A percentile compares a stretch with the other conserved stretches of the same genome.
Evolutionary conservation across 345 rosid genomes (phyloP).

Genomic region (Adansonia digitata): DNA sequence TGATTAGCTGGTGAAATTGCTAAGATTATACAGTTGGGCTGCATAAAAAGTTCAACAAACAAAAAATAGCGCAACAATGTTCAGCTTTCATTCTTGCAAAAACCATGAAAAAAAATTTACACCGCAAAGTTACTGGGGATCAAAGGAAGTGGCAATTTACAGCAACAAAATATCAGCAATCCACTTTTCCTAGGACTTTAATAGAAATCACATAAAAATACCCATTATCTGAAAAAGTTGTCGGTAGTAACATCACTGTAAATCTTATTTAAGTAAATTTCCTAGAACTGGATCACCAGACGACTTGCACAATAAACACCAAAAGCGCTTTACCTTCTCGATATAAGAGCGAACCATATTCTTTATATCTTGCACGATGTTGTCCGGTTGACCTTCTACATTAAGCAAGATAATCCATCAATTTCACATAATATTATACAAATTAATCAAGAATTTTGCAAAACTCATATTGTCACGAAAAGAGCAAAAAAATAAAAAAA

Average conservation of each 20-base stretch:
- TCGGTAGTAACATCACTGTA: not conserved
- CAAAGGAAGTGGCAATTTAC: not conserved
- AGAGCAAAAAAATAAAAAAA: not conserved
- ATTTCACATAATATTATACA: conserved; percentile 6
- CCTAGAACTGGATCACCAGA: not conserved
- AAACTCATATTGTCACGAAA: not conserved
- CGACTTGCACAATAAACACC: not conserved
- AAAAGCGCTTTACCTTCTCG: conserved; percentile 67
- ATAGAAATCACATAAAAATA: not conserved
- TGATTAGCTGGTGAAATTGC: conserved; percentile 99
- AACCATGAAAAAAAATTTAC: not conserved
- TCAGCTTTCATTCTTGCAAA: conserved; percentile 11
- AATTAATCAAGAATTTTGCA: not conserved
- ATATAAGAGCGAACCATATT: conserved; percentile 95
- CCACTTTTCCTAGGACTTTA: not conserved
- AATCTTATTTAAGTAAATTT: not conserved
- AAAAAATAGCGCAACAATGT: conserved; percentile 12
- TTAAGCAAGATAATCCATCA: conserved; percentile 18
- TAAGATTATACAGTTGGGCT: conserved; percentile 97
- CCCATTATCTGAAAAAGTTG: not conserved
- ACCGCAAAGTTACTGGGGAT: not conserved
- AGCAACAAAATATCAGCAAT: not conserved
- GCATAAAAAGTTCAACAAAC: conserved; percentile 24
- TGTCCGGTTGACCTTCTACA: conserved; percentile 97
- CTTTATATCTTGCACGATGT: conserved; percentile 90